phyloP scores from a whole-genome alignment of 1,284 basidiomycete genomes.

The Salmacisia buchloeana region DNA sequence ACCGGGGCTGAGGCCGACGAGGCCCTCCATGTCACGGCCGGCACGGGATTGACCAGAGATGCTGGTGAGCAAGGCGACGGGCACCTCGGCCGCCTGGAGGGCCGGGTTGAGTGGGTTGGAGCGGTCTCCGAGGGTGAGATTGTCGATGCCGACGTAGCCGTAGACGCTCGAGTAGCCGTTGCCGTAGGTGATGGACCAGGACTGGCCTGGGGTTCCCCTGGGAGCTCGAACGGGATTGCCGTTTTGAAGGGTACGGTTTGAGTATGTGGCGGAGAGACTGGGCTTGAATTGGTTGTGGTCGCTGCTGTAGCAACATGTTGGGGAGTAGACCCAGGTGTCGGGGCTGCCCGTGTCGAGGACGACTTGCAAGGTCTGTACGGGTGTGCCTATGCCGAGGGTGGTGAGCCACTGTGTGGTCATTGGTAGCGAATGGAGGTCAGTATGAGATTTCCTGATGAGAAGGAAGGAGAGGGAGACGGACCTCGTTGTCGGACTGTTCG shows the following conservation, averaged over 20 bases:
- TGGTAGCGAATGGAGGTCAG: background rate
- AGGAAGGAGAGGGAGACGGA: background rate
- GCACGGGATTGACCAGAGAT: conserved; percentile 24
- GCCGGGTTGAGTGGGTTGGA: background rate
- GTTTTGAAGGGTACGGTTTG: conserved; percentile 27
- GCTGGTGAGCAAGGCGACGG: conserved; percentile 25
- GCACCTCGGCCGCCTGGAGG: conserved; percentile 20
- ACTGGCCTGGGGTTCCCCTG: conserved; percentile 21
- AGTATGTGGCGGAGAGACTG: conserved; percentile 20
- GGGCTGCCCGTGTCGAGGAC: conserved; percentile 36
- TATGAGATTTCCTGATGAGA: background rate
- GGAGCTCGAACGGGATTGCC: conserved; percentile 15
- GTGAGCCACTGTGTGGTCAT: conserved; percentile 24
- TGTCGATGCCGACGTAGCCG: conserved; percentile 36
- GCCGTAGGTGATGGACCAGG: conserved; percentile 28
- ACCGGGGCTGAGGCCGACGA: conserved; percentile 28
- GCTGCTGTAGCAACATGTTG: conserved; percentile 32
- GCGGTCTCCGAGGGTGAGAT: conserved; percentile 24
- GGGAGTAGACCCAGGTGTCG: conserved; percentile 34
- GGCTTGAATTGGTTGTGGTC: conserved; percentile 35
- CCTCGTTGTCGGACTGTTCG: conserved; percentile 33
- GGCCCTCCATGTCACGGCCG: conserved; percentile 32
- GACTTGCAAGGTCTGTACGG: conserved; percentile 24
- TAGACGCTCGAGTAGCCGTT: conserved; percentile 15
- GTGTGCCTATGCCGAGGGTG: conserved; percentile 31